phyloP scores from a whole-genome alignment of 2,329 filamentous ascomycete genomes.

The Didymella arachidicola region DNA sequence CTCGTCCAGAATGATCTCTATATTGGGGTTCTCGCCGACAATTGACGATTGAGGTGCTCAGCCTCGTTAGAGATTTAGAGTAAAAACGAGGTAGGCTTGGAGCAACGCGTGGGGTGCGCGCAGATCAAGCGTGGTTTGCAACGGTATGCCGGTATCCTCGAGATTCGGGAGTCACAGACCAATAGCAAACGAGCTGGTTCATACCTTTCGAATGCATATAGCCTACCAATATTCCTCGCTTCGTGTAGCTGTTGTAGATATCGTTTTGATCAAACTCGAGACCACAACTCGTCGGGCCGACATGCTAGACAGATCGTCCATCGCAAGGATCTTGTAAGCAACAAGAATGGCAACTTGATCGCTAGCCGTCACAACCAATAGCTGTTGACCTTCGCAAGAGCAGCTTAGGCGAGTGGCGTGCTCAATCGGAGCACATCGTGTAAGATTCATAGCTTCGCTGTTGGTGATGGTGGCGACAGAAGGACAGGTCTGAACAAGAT shows the following conservation, averaged over 20 bases:
- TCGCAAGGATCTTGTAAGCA: neutral
- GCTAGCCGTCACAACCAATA: neutral
- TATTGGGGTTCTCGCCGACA: neutral
- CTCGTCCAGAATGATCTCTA: neutral
- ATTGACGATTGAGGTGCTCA: neutral
- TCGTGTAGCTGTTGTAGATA: neutral
- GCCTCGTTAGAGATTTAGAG: neutral
- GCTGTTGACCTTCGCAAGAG: neutral
- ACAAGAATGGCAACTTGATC: neutral
- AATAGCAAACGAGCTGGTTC: neutral
- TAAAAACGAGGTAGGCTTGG: neutral
- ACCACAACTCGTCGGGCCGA: neutral
- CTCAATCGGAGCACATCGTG: neutral
- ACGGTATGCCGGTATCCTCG: conserved; percentile 11
- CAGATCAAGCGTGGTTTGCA: neutral
- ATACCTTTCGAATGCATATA: conserved; percentile 5
- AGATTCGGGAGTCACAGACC: conserved; percentile 7
- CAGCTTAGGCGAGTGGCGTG: neutral
- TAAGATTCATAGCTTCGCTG: neutral
- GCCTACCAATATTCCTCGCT: conserved; percentile 4
- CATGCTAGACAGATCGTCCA: neutral
- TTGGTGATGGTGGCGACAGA: neutral
- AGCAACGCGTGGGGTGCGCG: neutral
- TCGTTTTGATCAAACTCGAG: neutral
- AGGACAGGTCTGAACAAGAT: neutral